Conservation (phyloP, 2,329 filamentous ascomycete genomes). For the Clonostachys chloroleuca region DNA sequence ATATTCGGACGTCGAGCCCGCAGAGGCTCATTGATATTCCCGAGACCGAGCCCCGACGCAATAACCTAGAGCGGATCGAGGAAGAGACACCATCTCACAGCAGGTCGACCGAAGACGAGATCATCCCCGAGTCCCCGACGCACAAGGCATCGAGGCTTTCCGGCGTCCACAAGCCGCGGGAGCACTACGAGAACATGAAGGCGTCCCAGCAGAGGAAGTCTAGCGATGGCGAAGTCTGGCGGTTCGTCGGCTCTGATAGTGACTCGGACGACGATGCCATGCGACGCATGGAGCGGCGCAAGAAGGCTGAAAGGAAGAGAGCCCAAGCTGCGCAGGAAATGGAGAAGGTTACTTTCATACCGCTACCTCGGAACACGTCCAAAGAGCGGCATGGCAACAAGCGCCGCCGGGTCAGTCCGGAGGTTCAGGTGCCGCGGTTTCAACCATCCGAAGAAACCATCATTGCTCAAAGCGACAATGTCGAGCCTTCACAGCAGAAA, state of each 20-base stretch:
- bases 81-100: constrained; percentile 17
- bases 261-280: constrained; percentile 25
- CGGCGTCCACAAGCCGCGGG: constrained; percentile 22
- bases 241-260: constrained; percentile 17
- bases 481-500: constrained; percentile 10
- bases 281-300: constrained; percentile 23
- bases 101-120: constrained; percentile 4
- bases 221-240: constrained; percentile 4
- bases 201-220: constrained; percentile 36
- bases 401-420: constrained; percentile 5
- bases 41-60: constrained; percentile 13
- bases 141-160: constrained; percentile 9
- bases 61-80: constrained; percentile 6
- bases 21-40: constrained; percentile 20
- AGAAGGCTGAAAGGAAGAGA: constrained; percentile 28
- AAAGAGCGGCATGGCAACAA: constrained; percentile 16
- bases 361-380: constrained; percentile 10
- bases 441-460: too few species aligned
- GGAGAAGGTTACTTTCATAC: constrained; percentile 30
- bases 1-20: constrained; percentile 34
- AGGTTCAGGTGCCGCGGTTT: too few species aligned
- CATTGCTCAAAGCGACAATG: too few species aligned
- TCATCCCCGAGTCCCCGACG: neutral
- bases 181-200: constrained; percentile 38
- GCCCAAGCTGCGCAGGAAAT: constrained; percentile 33